Percentiles rank a stretch among this genome's conserved stretches.
Evolutionary conservation across 768 basidiomycete species (phyloP).

Genomic region (Pseudohyphozyma bogoriensis): DNA sequence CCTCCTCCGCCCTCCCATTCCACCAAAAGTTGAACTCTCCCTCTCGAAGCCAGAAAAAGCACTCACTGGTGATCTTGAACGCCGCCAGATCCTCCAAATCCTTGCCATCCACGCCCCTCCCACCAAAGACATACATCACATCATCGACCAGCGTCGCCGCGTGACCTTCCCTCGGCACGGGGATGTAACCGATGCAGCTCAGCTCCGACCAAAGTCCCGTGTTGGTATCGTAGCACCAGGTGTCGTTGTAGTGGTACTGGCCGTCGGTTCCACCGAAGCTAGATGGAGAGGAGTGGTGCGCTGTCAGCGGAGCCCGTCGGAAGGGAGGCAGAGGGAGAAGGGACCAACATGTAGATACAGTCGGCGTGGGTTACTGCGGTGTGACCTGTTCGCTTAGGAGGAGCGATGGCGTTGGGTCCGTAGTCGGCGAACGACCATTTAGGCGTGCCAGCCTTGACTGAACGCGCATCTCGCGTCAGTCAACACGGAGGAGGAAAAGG

Average conservation of each 20-base stretch:
- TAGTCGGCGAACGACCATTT: slow-evolving; percentile 67
- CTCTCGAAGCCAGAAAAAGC: background rate
- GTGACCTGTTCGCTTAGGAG: slow-evolving; percentile 84
- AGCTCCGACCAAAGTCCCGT: slow-evolving; percentile 81
- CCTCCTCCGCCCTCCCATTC: background rate
- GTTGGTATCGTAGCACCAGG: slow-evolving; percentile 81
- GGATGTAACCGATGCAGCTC: slow-evolving; percentile 91
- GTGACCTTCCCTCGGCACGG: slow-evolving; percentile 89
- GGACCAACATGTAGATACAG: slow-evolving; percentile 66
- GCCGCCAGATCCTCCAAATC: slow-evolving; percentile 89
- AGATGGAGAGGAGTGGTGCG: background rate
- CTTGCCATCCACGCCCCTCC: slow-evolving; percentile 91
- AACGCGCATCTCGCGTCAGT: too few species aligned
- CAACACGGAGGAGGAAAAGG: background rate
- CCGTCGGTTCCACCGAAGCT: slow-evolving; percentile 98
- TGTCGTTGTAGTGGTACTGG: slow-evolving; percentile 98
- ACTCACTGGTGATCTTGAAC: slow-evolving; percentile 90
- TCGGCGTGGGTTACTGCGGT: slow-evolving; percentile 72
- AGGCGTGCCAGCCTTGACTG: slow-evolving; percentile 68
- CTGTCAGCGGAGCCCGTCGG: background rate
- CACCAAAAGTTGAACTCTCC: background rate
- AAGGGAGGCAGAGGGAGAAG: slow-evolving; percentile 16
- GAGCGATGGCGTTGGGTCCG: slow-evolving; percentile 45
- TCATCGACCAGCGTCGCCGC: slow-evolving; percentile 93
- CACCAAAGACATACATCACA: slow-evolving; percentile 95